phyloP scores from a whole-genome alignment of 495 filamentous ascomycete species.

The Talaromyces nanjingensis region DNA sequence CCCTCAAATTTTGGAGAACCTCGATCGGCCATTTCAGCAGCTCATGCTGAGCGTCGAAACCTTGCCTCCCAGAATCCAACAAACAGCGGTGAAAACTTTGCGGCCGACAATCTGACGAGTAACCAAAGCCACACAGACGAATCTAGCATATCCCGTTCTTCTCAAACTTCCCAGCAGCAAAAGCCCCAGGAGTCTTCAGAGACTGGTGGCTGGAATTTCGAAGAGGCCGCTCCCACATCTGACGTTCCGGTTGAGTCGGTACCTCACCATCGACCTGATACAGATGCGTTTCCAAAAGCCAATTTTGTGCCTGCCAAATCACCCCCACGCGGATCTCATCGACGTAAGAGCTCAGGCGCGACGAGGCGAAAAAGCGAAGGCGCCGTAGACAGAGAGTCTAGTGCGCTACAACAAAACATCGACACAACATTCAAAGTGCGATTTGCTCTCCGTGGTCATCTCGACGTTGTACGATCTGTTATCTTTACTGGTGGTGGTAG shows the following conservation, averaged over 20 bases:
- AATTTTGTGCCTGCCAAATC: constrained; percentile 72
- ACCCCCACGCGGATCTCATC: constrained; percentile 64
- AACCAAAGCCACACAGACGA: not conserved
- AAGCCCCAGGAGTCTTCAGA: constrained; percentile 39
- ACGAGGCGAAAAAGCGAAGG: constrained; percentile 55
- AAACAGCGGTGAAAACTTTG: not conserved
- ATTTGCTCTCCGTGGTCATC: constrained; percentile 85
- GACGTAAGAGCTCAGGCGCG: constrained; percentile 73
- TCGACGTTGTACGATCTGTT: constrained; percentile 87
- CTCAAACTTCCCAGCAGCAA: constrained; percentile 15
- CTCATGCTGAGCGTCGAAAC: constrained; percentile 21
- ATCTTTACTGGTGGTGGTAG: constrained; percentile 95
- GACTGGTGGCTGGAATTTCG: constrained; percentile 84
- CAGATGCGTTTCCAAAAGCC: constrained; percentile 76
- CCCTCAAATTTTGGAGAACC: constrained; percentile 37
- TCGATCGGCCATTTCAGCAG: constrained; percentile 24
- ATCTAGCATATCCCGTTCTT: not conserved
- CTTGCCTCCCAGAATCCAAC: constrained; percentile 9
- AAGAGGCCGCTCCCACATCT: constrained; percentile 47
- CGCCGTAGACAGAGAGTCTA: constrained; percentile 41
- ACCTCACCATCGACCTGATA: constrained; percentile 64
- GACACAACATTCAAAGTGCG: constrained; percentile 78
- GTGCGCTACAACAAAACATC: constrained; percentile 38
- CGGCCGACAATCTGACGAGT: not conserved
- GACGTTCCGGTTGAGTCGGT: constrained; percentile 41